A percentile compares a stretch with the other conserved stretches of the same genome.
These are phyloP conservation scores for Podila minutissima DNA, from an alignment of 192 early-diverging fungal genomes.

Conservation along the genomic window DNA sequence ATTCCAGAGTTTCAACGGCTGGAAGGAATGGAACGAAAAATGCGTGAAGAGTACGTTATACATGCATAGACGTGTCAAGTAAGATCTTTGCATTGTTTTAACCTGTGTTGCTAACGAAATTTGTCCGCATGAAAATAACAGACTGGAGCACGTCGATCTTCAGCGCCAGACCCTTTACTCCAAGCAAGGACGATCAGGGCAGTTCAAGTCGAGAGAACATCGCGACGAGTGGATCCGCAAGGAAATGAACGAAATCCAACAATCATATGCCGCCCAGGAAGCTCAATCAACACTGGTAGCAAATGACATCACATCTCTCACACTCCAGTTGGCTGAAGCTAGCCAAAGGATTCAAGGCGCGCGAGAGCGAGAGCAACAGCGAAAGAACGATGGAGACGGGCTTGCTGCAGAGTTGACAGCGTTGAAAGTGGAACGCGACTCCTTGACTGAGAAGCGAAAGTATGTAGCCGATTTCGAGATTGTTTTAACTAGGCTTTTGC, in stretches of 20 bases:
- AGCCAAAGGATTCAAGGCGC: constrained; percentile 19
- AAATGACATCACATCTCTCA: constrained; percentile 42
- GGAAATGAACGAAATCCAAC: constrained; percentile 75
- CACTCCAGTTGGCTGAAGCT: constrained; percentile 33
- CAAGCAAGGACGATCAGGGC: constrained; percentile 86
- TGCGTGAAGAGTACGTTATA: constrained; percentile 70
- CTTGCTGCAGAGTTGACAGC: constrained; percentile 8
- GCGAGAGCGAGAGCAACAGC: constrained; percentile 17
- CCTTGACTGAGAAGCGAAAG: constrained; percentile 77
- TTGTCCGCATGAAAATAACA: constrained; percentile 24
- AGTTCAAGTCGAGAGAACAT: constrained; percentile 76
- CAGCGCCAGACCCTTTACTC: constrained; percentile 81
- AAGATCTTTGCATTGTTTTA: too few species aligned
- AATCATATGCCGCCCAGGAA: constrained; percentile 59
- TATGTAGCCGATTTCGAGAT: constrained; percentile 34
- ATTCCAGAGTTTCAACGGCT: constrained; percentile 73
- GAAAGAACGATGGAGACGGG: constrained; percentile 12
- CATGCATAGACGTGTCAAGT: too few species aligned
- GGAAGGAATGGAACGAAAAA: constrained; percentile 61
- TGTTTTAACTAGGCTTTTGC: background rate
- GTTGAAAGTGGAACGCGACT: constrained; percentile 59
- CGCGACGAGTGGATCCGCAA: constrained; percentile 81
- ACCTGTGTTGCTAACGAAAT: background rate
- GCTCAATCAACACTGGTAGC: constrained; percentile 61
- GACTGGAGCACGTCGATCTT: constrained; percentile 70